Conservation (phyloP, 257 asterid genomes). For the Lycium barbarum region DNA sequence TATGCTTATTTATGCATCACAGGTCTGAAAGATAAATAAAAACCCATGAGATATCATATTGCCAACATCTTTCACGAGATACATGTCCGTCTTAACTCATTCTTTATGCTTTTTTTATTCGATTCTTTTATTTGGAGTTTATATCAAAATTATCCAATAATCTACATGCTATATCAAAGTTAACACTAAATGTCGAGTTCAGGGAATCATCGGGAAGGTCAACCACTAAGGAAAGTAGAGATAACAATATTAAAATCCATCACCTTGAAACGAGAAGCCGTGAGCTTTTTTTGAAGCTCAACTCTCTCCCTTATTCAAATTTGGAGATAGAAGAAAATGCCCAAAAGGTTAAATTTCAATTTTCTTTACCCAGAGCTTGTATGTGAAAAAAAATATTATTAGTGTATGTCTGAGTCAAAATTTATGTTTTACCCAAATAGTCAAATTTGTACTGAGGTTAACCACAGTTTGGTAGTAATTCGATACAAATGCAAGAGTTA, state of each 20-base stretch:
- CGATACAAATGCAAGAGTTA: no score
- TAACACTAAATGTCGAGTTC: not conserved
- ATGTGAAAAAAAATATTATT: no score
- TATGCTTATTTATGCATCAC: no score
- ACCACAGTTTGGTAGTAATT: no score
- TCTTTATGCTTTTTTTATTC: not conserved
- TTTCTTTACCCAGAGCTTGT: not conserved
- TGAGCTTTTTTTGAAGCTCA: slow-evolving; percentile 39
- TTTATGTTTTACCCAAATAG: no score
- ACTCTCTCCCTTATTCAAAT: slow-evolving; percentile 35
- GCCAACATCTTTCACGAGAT: no score
- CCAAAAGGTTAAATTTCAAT: slow-evolving; percentile 34
- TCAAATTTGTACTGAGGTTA: no score
- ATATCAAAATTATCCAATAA: not conserved
- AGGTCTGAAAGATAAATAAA: no score
- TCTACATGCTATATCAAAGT: slow-evolving; percentile 20
- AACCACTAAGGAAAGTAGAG: not conserved
- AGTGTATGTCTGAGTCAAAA: no score
- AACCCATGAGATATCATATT: no score
- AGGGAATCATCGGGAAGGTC: not conserved
- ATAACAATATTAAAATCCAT: not conserved
- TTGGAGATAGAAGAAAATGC: slow-evolving; percentile 37
- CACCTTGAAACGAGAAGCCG: not conserved
- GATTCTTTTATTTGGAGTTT: not conserved
- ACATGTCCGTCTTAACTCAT: not conserved